A percentile compares a stretch with the other conserved stretches of the same genome.
Evolutionary conservation across 2,329 filamentous ascomycete species (phyloP).

Genomic region (Sarocladium kiliense): DNA sequence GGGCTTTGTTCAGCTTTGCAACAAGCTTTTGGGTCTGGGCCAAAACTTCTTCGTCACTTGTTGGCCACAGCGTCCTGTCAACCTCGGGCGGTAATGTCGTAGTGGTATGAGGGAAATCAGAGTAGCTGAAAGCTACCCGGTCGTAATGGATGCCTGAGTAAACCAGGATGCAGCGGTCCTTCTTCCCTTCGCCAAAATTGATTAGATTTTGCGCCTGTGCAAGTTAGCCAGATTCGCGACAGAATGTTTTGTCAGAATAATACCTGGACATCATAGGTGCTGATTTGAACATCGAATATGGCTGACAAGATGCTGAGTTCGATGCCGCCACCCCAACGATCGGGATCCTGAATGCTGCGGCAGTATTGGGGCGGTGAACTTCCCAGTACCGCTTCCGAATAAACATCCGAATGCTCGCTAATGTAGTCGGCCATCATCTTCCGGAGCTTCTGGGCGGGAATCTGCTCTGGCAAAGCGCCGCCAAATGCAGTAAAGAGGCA

Average conservation of each 20-base stretch:
- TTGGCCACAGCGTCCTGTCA: conserved; percentile 60
- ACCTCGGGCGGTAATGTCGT: conserved; percentile 62
- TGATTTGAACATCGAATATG: conserved; percentile 81
- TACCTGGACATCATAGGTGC: conserved; percentile 71
- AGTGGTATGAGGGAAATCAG: conserved; percentile 48
- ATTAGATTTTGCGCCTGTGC: conserved; percentile 28
- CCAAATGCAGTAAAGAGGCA: conserved; percentile 91
- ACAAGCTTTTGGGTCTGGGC: conserved; percentile 62
- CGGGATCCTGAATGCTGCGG: conserved; percentile 70
- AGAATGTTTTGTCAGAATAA: not conserved
- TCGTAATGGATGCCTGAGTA: conserved; percentile 96
- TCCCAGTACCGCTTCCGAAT: conserved; percentile 73
- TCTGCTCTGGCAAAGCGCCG: conserved; percentile 62
- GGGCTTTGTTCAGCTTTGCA: conserved; percentile 56
- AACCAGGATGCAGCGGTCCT: conserved; percentile 69
- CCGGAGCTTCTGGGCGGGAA: conserved; percentile 55
- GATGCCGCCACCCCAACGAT: conserved; percentile 88
- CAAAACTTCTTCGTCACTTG: conserved; percentile 61
- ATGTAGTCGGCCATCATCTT: conserved; percentile 76
- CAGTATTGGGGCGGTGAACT: conserved; percentile 71
- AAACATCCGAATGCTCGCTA: conserved; percentile 64
- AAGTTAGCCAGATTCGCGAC: conserved; percentile 7
- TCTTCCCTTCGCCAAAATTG: conserved; percentile 71
- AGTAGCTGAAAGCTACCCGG: conserved; percentile 71
- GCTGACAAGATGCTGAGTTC: conserved; percentile 82